phyloP scores from a whole-genome alignment of 768 basidiomycete species.

The Russula ochroleuca region DNA sequence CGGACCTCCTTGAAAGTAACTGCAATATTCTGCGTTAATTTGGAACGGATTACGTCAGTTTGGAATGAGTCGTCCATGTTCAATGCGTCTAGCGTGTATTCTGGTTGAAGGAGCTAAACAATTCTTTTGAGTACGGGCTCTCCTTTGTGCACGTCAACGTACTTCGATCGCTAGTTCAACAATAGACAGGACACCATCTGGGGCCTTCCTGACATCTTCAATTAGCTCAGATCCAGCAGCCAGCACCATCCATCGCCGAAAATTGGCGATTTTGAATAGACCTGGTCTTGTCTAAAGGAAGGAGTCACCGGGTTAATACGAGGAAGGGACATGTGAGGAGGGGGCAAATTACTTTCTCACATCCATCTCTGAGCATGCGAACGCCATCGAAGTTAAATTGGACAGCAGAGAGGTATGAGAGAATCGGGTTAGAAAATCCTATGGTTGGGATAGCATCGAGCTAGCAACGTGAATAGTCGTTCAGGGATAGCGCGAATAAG shows the following conservation, averaged over 20 bases:
- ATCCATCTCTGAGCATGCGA: not conserved
- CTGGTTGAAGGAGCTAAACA: not conserved
- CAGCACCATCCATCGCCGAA: not conserved
- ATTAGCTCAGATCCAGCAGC: not conserved
- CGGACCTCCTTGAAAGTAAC: not conserved
- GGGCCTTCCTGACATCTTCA: not conserved
- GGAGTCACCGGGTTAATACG: not conserved
- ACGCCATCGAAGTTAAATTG: not conserved
- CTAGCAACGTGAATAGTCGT: not conserved
- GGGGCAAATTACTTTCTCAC: not conserved
- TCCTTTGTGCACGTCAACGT: not conserved
- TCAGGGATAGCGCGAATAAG: not conserved
- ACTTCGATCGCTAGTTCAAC: too few relatives aligned
- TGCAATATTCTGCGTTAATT: constrained; percentile 1
- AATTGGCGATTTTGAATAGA: not conserved
- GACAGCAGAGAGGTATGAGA: constrained; percentile 29
- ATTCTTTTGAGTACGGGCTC: not conserved
- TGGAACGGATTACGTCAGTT: not conserved
- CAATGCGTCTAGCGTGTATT: not conserved
- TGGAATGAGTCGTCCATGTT: not conserved
- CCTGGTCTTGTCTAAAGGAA: not conserved
- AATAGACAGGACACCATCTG: not conserved
- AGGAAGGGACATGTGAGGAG: not conserved
- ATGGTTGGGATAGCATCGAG: not conserved
- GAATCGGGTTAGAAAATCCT: constrained; percentile 25